Evolutionary conservation across 1,139 yeast species (phyloP).

Genomic region (Geotrichum macrosporum): DNA sequence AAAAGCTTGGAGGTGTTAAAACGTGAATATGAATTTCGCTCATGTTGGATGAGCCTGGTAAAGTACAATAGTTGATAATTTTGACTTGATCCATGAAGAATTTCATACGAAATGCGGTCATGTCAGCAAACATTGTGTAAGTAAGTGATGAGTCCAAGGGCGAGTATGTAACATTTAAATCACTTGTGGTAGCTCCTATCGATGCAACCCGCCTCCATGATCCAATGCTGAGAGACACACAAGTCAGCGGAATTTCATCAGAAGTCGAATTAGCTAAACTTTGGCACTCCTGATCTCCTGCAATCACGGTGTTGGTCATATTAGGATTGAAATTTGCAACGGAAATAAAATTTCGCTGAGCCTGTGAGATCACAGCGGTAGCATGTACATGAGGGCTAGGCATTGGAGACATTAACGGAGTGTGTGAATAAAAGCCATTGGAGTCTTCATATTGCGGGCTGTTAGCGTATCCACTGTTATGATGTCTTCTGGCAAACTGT

Average conservation of each 20-base stretch:
- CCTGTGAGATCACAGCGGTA: background rate
- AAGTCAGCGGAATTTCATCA: slow-evolving; percentile 25
- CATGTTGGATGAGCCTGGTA: slow-evolving; percentile 15
- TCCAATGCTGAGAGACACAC: slow-evolving; percentile 34
- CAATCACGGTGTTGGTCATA: slow-evolving; percentile 1
- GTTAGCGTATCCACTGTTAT: slow-evolving; percentile 19
- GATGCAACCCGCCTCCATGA: slow-evolving; percentile 33
- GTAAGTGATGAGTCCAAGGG: slow-evolving; percentile 27
- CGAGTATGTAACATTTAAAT: slow-evolving; percentile 29
- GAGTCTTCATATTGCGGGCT: slow-evolving; percentile 28
- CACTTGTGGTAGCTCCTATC: slow-evolving; percentile 24
- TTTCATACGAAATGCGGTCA: slow-evolving; percentile 31
- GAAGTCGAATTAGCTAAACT: background rate
- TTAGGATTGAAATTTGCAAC: background rate
- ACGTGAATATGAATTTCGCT: slow-evolving; percentile 30
- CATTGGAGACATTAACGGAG: slow-evolving; percentile 16
- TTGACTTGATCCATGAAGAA: slow-evolving; percentile 28
- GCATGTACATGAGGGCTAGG: slow-evolving; percentile 2
- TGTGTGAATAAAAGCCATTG: slow-evolving; percentile 28
- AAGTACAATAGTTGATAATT: slow-evolving; percentile 22
- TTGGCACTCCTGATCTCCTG: background rate
- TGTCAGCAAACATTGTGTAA: slow-evolving; percentile 31
- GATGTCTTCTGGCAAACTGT: slow-evolving; percentile 35
- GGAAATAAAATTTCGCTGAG: slow-evolving; percentile 1
- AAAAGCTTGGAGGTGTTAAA: slow-evolving; percentile 28